Conservation (phyloP, 768 basidiomycete genomes). For the Mycena leptocephala region DNA sequence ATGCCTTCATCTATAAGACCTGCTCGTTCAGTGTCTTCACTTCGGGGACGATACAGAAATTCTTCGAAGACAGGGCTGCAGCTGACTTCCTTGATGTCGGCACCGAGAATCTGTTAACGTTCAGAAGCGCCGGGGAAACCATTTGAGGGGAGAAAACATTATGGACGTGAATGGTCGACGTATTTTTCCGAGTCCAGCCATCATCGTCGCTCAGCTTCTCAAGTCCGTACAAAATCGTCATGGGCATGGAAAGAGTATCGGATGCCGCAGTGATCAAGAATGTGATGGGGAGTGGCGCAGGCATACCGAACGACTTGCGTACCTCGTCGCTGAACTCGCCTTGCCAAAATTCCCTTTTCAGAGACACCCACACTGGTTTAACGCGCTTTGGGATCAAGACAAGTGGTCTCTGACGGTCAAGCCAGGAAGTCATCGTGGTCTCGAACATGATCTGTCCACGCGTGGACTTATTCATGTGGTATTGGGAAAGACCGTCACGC, state of each 20-base stretch:
- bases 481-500: slow-evolving; percentile 21
- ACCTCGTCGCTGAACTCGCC: slow-evolving; percentile 22
- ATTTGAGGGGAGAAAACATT: slow-evolving; percentile 20
- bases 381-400: slow-evolving; percentile 18
- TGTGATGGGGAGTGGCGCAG: slow-evolving; percentile 7
- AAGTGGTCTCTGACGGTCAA: slow-evolving; percentile 5
- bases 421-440: slow-evolving; percentile 4
- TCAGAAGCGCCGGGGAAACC: slow-evolving; percentile 21
- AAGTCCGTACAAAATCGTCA: slow-evolving; percentile 27
- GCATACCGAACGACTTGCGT: slow-evolving; percentile 12
- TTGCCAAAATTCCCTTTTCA: slow-evolving; percentile 25
- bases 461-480: slow-evolving; percentile 21
- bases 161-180: slow-evolving; percentile 17
- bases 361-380: slow-evolving; percentile 21
- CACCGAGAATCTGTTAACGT: slow-evolving; percentile 22
- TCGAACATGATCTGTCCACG: slow-evolving; percentile 20
- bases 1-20: slow-evolving; percentile 15
- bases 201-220: slow-evolving; percentile 22
- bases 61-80: slow-evolving; percentile 23
- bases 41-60: slow-evolving; percentile 25
- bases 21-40: slow-evolving; percentile 27
- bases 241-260: slow-evolving; percentile 24
- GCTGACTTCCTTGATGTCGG: slow-evolving; percentile 4
- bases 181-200: slow-evolving; percentile 24
- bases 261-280: slow-evolving; percentile 17